These are phyloP conservation scores for Gossypium australe DNA, from an alignment of 345 rosid genomes.

Conservation along the genomic window DNA sequence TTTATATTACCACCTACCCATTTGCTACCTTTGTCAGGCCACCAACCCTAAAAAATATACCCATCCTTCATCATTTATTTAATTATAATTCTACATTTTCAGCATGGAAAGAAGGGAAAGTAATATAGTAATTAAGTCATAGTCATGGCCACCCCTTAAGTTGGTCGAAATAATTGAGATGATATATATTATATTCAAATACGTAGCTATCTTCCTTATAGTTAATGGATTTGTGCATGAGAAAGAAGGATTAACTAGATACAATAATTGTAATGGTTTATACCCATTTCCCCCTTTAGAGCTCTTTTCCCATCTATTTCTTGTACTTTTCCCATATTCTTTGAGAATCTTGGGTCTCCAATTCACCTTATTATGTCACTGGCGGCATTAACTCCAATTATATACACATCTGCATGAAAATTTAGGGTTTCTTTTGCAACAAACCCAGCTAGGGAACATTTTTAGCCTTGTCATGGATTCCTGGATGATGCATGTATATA, in stretches of 20 bases:
- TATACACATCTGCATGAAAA: not conserved
- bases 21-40: slow-evolving; percentile 25
- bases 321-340: slow-evolving; percentile 7
- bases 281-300: not conserved
- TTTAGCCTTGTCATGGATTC: slow-evolving; percentile 18
- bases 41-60: slow-evolving; percentile 24
- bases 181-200: slow-evolving; percentile 12
- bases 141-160: slow-evolving; percentile 24
- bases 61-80: not conserved
- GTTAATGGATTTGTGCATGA: slow-evolving; percentile 12
- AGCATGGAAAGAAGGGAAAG: not conserved
- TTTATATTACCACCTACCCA: not conserved
- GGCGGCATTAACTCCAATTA: slow-evolving; percentile 25
- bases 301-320: not conserved
- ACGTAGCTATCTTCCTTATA: slow-evolving; percentile 23
- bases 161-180: slow-evolving; percentile 36
- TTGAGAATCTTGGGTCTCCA: not conserved
- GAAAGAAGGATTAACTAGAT: slow-evolving; percentile 15
- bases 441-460: slow-evolving; percentile 17
- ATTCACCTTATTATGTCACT: slow-evolving; percentile 13
- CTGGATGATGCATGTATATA: no score
- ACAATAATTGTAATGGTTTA: not conserved
- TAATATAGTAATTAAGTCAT: slow-evolving; percentile 13
- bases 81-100: not conserved
- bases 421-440: not conserved